Base-by-base conservation (phyloP, 2,329 filamentous ascomycete species). In the Colletotrichum spinosum region DNA sequence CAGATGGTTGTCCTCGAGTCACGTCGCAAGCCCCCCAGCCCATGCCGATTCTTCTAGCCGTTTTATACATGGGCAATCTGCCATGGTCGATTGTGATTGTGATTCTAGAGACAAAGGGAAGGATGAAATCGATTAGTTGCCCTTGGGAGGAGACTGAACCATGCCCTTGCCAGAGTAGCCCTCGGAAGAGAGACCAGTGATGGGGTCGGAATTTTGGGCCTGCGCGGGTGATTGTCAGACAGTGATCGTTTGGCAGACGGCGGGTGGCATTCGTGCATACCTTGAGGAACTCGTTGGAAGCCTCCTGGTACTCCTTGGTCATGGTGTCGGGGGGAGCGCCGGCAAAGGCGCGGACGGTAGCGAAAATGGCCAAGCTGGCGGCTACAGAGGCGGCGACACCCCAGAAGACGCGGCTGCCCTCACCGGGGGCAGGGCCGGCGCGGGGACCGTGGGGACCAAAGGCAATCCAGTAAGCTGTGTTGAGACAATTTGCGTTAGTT, bases 281-380 rank as follows among this genome's bases (percentile, higher is more conserved):
- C 88, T 90, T 94, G 80, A 97, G 86, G 81, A 92, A 96, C 85
- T 97, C 96, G 82, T 99, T 97, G 72, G 90, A 87, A 73, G 91
- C 91, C 85, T 98, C 94, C 85, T 99, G 93, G 89, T 92, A 98
- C 83, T 99, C 96, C 86, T 93, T 92, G 83, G 86, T 95, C 94
- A 99, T 97, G 75, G 95, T 97, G 79, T 85, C 84, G 71, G 96
- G 96, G 69, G 87, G 76, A 67, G 88, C 87, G 77, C 88, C 86
- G 74, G 92, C 93, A 78, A 92, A 90, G 71, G 86, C 71, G 75
- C 94, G 92, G 78, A 92, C 87, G 73, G 80, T 69, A 74, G 83
- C 84, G 84, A 98, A 98, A 79, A 97, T 68, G 70, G 81, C 86
- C 72, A 91, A 80, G 71, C 90, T 90, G 73, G 84, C 86, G 69